phyloP scores from a whole-genome alignment of 371 early-diverging fungal species.

The Chytridium lagenaria region DNA sequence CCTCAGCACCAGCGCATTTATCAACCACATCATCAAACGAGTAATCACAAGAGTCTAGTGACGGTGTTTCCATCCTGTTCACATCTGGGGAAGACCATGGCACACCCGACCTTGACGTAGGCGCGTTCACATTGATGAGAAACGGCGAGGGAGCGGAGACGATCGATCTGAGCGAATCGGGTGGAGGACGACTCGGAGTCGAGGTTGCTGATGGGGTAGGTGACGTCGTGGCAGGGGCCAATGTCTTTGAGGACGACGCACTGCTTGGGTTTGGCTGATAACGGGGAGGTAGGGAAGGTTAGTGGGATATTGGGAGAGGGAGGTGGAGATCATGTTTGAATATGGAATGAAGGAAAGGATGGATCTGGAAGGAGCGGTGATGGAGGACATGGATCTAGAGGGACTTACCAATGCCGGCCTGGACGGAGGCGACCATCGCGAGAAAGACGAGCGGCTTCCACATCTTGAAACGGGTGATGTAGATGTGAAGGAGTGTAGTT shows the following conservation, averaged over 20 bases:
- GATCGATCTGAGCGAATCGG: neutral
- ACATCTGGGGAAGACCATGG: slow-evolving; percentile 8
- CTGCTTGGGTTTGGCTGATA: no score
- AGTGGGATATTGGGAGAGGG: neutral
- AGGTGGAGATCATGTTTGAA: neutral
- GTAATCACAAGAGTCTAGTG: neutral
- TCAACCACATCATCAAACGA: neutral
- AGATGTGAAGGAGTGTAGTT: neutral
- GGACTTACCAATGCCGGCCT: neutral
- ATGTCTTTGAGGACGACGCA: neutral
- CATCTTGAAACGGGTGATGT: neutral
- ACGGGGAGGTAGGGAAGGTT: neutral
- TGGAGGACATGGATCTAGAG: neutral
- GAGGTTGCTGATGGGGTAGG: neutral
- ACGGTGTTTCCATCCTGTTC: neutral
- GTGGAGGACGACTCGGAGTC: neutral
- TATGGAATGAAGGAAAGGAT: no score
- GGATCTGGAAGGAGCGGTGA: neutral
- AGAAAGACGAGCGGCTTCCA: neutral
- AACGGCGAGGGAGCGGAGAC: neutral
- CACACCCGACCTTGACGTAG: neutral
- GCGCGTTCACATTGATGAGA: neutral
- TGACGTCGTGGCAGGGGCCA: slow-evolving; percentile 6
- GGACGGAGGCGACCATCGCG: neutral
- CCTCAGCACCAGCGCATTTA: slow-evolving; percentile 1